Evolutionary conservation across 2,329 filamentous ascomycete species (phyloP).

Genomic region (Diplodia seriata): DNA sequence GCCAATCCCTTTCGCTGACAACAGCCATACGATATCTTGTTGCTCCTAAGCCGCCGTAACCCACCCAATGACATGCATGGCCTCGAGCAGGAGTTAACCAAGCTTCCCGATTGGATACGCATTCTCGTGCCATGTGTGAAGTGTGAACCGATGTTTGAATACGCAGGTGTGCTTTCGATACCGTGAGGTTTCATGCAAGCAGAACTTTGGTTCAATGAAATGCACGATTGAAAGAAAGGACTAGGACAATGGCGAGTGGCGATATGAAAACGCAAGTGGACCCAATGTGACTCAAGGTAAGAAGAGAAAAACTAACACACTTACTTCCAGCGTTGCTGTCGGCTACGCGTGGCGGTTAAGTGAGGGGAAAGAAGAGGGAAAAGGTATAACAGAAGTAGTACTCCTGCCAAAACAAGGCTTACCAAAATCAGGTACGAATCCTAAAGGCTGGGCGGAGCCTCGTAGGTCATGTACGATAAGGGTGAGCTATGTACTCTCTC

Average conservation of each 20-base stretch:
- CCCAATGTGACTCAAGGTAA: background rate
- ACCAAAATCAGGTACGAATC: background rate
- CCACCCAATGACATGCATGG: background rate
- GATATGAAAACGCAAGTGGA: background rate
- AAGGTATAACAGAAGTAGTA: background rate
- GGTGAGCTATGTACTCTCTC: background rate
- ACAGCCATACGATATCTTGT: background rate
- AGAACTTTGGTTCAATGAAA: no score
- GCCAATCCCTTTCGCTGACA: background rate
- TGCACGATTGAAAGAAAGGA: background rate
- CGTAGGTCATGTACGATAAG: background rate
- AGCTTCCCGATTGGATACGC: background rate
- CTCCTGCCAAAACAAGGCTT: background rate
- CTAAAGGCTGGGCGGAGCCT: background rate
- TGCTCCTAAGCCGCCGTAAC: background rate
- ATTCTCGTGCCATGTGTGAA: background rate
- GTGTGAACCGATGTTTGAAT: background rate
- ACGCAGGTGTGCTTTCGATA: background rate
- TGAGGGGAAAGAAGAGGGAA: background rate
- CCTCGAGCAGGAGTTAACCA: background rate
- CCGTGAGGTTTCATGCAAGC: background rate
- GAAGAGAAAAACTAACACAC: background rate
- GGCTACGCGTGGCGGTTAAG: background rate
- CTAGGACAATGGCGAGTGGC: no score
- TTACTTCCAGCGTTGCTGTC: background rate